Conservation (phyloP, 2,329 filamentous ascomycete genomes). For the Rhynchosporium graminicola region DNA sequence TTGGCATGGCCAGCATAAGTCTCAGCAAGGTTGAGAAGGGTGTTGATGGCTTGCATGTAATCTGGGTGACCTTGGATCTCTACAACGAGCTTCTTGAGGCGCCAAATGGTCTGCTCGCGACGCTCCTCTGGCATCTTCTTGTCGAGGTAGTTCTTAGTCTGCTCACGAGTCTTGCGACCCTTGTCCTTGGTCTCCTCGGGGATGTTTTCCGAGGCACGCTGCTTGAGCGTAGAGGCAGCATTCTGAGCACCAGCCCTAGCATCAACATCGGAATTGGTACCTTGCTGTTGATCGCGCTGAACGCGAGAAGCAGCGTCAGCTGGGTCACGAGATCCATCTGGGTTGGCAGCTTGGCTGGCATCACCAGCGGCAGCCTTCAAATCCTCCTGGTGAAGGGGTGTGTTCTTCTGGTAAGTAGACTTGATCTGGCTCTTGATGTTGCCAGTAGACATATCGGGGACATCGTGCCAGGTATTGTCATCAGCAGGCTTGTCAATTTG, state of each 20-base stretch:
- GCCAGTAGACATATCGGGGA: slow-evolving; percentile 72
- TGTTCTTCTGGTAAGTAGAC: slow-evolving; percentile 55
- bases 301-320: slow-evolving; percentile 52
- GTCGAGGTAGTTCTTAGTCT: slow-evolving; percentile 71
- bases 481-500: slow-evolving; percentile 83
- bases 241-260: slow-evolving; percentile 48
- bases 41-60: slow-evolving; percentile 89
- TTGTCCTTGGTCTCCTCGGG: slow-evolving; percentile 61
- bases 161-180: slow-evolving; percentile 53
- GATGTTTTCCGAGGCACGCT: slow-evolving; percentile 62
- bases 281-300: slow-evolving; percentile 49
- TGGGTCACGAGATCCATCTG: slow-evolving; percentile 54
- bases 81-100: slow-evolving; percentile 96
- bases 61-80: slow-evolving; percentile 96
- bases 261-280: slow-evolving; percentile 51
- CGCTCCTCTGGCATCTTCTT: slow-evolving; percentile 91
- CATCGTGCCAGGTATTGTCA: slow-evolving; percentile 93
- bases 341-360: slow-evolving; percentile 58
- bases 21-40: slow-evolving; percentile 80
- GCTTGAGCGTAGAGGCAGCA: slow-evolving; percentile 47
- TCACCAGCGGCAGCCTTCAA: slow-evolving; percentile 59
- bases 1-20: slow-evolving; percentile 78
- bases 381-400: slow-evolving; percentile 56
- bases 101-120: slow-evolving; percentile 87
- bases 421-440: slow-evolving; percentile 69